Evolutionary conservation across 306 rosid genomes (phyloP), one percentile per base, ranked within the genome.

Genomic region (Acacia acuminata): DNA sequence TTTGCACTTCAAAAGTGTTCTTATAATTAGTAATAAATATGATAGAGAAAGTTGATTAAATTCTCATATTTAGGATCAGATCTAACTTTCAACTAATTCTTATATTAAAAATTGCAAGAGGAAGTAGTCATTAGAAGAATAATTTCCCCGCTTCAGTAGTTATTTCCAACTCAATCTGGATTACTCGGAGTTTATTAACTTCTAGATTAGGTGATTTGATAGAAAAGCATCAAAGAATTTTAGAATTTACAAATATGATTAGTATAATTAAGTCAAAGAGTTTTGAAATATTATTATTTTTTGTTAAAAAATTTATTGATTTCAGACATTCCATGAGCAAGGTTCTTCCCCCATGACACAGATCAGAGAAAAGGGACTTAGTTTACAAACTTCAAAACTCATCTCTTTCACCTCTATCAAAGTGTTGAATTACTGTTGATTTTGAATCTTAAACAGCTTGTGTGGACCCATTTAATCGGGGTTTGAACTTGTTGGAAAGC

Each of bases 401-500:
- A 60, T 42, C 14, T 50, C 16, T 7, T 53, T 76, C 42, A 13
- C 42, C 40, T 40, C 77, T 42, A 12, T 43, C 16, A 15, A 44
- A 2, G 44, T 61, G 58, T 25, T 42, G 0, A 11, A 6, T 27
- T 27, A 27, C 56, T 75, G 58, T 16, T 42, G 0, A 11, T 20
- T 75, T 75, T 56, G 36, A n/a, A 56, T 38, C 70, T 17, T 3
- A 14, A 58, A n/a, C 80, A 24, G 44, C 58, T 81, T 36, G 45
- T 16, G 84, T 74, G 47, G 75, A 73, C 68, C 53, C 74, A 47
- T 17, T 34, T 22, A 73, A 73, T 40, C 2, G 42, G 75, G 79
- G 66, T 81, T 64, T 61, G 58, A 15, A 43, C 32, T 42, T 11
- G 12, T 60, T 42, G 34, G 60, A 25, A 43, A 70, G 34, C 22